Evolutionary conservation across 192 early-diverging fungal species (phyloP).

Genomic region (Coemansia sp.): DNA sequence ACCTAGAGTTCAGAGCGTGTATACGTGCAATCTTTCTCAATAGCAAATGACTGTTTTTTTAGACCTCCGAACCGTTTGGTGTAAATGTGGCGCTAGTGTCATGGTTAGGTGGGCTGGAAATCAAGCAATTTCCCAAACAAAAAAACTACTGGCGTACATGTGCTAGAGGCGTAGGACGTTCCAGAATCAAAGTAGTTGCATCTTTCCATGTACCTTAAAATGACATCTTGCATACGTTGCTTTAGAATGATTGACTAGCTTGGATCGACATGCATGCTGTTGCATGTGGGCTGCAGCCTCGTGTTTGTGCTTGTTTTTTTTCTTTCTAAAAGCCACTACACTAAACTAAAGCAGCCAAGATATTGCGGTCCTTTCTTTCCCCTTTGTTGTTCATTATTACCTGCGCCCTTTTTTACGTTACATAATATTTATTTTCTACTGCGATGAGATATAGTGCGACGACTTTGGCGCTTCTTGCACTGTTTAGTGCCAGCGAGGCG

Average conservation of each 20-base stretch:
- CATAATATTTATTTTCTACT: neutral
- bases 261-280: neutral
- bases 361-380: neutral
- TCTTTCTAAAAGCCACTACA: neutral
- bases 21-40: no score
- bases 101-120: neutral
- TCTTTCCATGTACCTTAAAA: neutral
- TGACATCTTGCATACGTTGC: neutral
- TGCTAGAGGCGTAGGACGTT: neutral
- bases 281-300: neutral
- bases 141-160: neutral
- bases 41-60: no score
- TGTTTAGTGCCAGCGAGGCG: slow-evolving; percentile 22
- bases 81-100: neutral
- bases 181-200: neutral
- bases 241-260: neutral
- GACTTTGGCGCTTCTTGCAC: slow-evolving; percentile 8
- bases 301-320: neutral
- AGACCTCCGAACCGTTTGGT: neutral
- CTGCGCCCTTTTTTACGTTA: slow-evolving; percentile 2
- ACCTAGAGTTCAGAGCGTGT: no score
- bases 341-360: neutral
- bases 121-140: neutral
- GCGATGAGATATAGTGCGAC: neutral
- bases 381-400: neutral